These are phyloP conservation scores for Zizania palustris DNA, from an alignment of 202 grass and related monocot genomes.

Conservation along the genomic window DNA sequence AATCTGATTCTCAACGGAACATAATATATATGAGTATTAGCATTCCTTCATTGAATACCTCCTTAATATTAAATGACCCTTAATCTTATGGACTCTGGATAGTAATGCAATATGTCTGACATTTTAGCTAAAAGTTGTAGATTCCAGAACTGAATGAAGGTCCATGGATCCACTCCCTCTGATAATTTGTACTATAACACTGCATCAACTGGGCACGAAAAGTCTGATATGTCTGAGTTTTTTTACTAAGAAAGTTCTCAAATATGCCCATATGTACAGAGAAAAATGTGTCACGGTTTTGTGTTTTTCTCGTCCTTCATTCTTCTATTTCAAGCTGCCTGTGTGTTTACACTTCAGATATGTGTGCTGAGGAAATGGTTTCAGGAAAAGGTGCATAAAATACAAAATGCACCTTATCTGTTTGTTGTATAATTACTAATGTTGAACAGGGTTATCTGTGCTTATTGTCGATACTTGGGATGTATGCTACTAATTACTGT, in stretches of 20 bases:
- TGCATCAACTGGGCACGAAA: neutral
- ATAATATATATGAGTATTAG: neutral
- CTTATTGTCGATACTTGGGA: neutral
- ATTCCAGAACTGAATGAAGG: conserved; percentile 14
- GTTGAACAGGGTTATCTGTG: neutral
- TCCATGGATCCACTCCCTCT: neutral
- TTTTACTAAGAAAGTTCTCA: neutral
- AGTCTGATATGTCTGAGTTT: neutral
- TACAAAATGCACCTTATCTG: neutral
- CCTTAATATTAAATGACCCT: neutral
- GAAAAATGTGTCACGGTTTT: neutral
- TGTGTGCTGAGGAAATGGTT: neutral
- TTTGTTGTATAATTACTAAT: conserved; percentile 17
- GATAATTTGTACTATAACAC: neutral
- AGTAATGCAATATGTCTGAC: neutral
- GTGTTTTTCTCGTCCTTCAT: neutral
- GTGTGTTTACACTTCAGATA: conserved; percentile 1
- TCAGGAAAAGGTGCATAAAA: neutral
- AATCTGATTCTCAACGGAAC: neutral
- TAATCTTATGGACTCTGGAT: neutral
- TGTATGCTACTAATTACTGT: neutral
- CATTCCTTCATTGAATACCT: neutral
- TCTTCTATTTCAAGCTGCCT: neutral
- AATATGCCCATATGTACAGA: neutral
- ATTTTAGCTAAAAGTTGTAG: neutral